These are phyloP conservation scores for Pseudoperonospora humuli DNA, from an alignment of 352 stramenopile species.

Conservation along the genomic window DNA sequence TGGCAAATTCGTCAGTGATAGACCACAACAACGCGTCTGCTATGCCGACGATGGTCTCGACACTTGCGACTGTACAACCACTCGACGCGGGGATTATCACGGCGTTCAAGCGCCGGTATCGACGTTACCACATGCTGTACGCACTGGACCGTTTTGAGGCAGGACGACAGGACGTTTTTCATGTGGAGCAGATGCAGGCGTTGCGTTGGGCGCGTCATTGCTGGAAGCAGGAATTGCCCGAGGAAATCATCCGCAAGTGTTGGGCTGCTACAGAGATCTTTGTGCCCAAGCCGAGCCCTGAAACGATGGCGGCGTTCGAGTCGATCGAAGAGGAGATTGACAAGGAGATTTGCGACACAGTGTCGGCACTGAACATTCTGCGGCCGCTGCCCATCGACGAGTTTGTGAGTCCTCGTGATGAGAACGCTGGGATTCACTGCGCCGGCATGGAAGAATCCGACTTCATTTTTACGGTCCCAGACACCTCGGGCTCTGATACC, in stretches of 20 bases:
- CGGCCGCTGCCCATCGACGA: slow-evolving; percentile 41
- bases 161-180: slow-evolving; percentile 37
- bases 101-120: not conserved
- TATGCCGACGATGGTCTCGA: not conserved
- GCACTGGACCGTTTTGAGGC: slow-evolving; percentile 23
- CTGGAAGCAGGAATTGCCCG: slow-evolving; percentile 32
- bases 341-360: slow-evolving; percentile 41
- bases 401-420: slow-evolving; percentile 38
- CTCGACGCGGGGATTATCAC: not conserved
- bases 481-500: slow-evolving; percentile 8
- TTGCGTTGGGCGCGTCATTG: slow-evolving; percentile 48
- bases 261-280: slow-evolving; percentile 32
- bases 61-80: not conserved
- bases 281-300: slow-evolving; percentile 8
- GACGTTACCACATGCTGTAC: not conserved
- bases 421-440: slow-evolving; percentile 39
- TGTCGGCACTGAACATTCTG: slow-evolving; percentile 29
- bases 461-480: slow-evolving; percentile 33
- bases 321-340: slow-evolving; percentile 35
- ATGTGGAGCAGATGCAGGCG: slow-evolving; percentile 38
- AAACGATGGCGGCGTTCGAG: slow-evolving; percentile 25
- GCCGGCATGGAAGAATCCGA: slow-evolving; percentile 34
- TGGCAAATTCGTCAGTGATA: not conserved
- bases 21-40: slow-evolving; percentile 7
- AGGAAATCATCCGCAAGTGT: slow-evolving; percentile 33